Conservation (phyloP, 768 basidiomycete genomes). For the Lactarius akahatsu region DNA sequence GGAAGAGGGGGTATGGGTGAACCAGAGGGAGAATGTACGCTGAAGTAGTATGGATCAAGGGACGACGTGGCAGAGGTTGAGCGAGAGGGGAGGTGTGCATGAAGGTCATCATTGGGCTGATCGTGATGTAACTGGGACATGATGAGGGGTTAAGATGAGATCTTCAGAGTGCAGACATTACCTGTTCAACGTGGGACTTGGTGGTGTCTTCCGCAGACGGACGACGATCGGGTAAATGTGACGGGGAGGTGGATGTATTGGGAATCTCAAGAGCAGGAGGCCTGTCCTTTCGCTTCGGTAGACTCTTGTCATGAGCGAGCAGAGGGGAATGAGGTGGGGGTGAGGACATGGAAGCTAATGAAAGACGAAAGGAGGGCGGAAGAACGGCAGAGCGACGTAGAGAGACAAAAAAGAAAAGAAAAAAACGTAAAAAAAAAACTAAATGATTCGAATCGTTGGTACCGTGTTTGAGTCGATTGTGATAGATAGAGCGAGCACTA, state of each 20-base stretch:
- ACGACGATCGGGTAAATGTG: slow-evolving; percentile 38
- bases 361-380: slow-evolving; percentile 36
- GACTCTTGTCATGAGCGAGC: slow-evolving; percentile 39
- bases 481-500: slow-evolving; percentile 28
- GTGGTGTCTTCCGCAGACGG: slow-evolving; percentile 27
- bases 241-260: slow-evolving; percentile 40
- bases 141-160: slow-evolving; percentile 17
- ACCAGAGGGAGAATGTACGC: slow-evolving; percentile 63
- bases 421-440: slow-evolving; percentile 31
- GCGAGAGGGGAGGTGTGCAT: slow-evolving; percentile 50
- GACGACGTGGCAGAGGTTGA: slow-evolving; percentile 76
- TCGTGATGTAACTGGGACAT: slow-evolving; percentile 47
- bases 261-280: slow-evolving; percentile 53
- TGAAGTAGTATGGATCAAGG: slow-evolving; percentile 88
- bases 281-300: slow-evolving; percentile 49
- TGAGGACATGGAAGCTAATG: slow-evolving; percentile 45
- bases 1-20: slow-evolving; percentile 55
- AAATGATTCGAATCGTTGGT: slow-evolving; percentile 12
- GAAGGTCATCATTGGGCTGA: slow-evolving; percentile 40
- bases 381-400: slow-evolving; percentile 37
- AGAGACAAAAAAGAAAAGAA: slow-evolving; percentile 31
- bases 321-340: slow-evolving; percentile 30
- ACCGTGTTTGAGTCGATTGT: slow-evolving; percentile 5
- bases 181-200: slow-evolving; percentile 22
- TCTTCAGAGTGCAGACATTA: slow-evolving; percentile 15